These are phyloP conservation scores for Lippia alba DNA, from an alignment of 305 asterid genomes.

Conservation along the genomic window DNA sequence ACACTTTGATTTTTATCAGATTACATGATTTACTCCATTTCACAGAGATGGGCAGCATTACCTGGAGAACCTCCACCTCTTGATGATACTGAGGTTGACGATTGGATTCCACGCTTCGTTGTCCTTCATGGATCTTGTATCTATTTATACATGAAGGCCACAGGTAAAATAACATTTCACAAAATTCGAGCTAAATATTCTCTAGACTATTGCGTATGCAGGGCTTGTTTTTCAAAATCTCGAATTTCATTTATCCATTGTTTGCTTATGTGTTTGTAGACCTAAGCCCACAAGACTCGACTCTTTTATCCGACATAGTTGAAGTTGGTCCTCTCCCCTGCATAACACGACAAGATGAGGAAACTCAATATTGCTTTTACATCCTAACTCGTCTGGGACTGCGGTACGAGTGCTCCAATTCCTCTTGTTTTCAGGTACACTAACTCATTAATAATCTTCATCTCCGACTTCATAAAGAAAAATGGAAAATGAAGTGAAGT, in stretches of 20 bases:
- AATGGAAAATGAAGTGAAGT: background rate
- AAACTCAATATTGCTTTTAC: slow-evolving; percentile 70
- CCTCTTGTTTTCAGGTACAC: slow-evolving; percentile 76
- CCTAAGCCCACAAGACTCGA: slow-evolving; percentile 91
- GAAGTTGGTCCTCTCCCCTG: slow-evolving; percentile 80
- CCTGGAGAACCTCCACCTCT: slow-evolving; percentile 91
- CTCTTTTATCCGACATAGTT: slow-evolving; percentile 77
- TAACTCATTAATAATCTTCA: background rate
- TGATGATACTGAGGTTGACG: slow-evolving; percentile 89
- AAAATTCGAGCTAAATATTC: no score
- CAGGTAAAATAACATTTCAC: slow-evolving; percentile 49
- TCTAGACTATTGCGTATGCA: background rate
- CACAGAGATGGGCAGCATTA: slow-evolving; percentile 88
- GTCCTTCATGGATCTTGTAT: slow-evolving; percentile 85
- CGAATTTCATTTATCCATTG: background rate
- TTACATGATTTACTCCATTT: slow-evolving; percentile 15
- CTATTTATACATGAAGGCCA: slow-evolving; percentile 64
- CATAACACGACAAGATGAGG: slow-evolving; percentile 65
- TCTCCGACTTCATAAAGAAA: background rate
- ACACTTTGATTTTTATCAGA: slow-evolving; percentile 17
- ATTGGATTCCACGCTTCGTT: slow-evolving; percentile 93
- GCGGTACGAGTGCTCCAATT: slow-evolving; percentile 88
- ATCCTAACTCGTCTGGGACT: slow-evolving; percentile 82
- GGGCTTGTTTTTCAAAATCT: background rate
- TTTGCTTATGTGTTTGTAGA: slow-evolving; percentile 49